phyloP scores from a whole-genome alignment of 345 rosid genomes.

The Garcia nutans region DNA sequence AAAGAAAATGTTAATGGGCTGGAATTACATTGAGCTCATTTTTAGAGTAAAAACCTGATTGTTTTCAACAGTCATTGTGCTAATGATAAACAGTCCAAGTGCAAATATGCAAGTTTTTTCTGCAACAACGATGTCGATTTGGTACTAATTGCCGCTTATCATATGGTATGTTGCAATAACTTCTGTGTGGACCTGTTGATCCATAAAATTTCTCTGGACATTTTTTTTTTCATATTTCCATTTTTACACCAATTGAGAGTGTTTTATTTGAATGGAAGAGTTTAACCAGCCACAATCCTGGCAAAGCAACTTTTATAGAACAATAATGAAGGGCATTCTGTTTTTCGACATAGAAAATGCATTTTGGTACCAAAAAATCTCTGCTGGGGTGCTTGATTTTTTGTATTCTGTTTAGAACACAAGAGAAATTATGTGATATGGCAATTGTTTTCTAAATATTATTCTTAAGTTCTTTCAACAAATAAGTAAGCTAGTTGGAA shows the following conservation, averaged over 20 bases:
- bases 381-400: not conserved
- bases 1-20: not conserved
- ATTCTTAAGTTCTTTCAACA: not conserved
- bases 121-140: conserved; percentile 95
- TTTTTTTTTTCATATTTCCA: conserved; percentile 6
- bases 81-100: conserved; percentile 49
- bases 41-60: not conserved
- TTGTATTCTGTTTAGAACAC: not conserved
- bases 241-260: not conserved
- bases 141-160: conserved; percentile 85
- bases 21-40: not conserved
- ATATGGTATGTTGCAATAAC: conserved; percentile 67
- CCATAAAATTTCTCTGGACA: not conserved
- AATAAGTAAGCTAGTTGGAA: conserved; percentile 1
- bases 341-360: not conserved
- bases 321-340: conserved; percentile 4
- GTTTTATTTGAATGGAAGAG: no score
- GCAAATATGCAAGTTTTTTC: conserved; percentile 99
- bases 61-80: conserved; percentile 36
- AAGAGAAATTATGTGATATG: conserved; percentile 2
- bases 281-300: not conserved
- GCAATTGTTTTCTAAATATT: not conserved
- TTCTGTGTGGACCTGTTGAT: conserved; percentile 19
- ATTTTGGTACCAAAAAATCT: no score
- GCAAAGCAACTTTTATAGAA: conserved; percentile 6